phyloP scores from a whole-genome alignment of 441 rosid species.

The Geranium incanum region DNA sequence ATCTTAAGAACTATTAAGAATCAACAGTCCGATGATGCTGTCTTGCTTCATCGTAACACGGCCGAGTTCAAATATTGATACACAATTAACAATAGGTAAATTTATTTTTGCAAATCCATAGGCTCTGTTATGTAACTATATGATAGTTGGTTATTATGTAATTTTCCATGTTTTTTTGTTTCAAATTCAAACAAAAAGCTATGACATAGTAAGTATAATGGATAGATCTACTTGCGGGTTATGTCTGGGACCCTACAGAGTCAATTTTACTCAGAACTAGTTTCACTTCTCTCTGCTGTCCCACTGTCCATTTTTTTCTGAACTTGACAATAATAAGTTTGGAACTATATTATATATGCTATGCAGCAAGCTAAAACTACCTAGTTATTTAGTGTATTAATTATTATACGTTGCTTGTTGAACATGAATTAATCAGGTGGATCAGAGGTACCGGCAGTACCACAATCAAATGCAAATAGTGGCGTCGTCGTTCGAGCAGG shows the following conservation, averaged over 20 bases:
- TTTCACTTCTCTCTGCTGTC: background rate
- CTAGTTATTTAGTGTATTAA: no score
- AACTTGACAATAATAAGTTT: background rate
- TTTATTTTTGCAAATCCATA: no score
- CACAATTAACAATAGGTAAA: no score
- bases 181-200: background rate
- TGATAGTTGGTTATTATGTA: background rate
- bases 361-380: no score
- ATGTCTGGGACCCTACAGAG: background rate
- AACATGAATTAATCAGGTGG: constrained; percentile 34
- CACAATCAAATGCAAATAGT: constrained; percentile 51
- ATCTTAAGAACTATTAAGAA: no score
- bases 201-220: background rate
- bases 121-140: background rate
- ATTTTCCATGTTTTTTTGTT: no score
- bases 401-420: background rate
- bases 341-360: no score
- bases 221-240: background rate
- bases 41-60: no score
- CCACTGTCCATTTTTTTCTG: background rate
- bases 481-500: constrained; percentile 53
- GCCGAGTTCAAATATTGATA: no score
- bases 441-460: constrained; percentile 57
- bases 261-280: background rate
- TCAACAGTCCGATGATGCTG: no score